These are phyloP conservation scores for Pseudozyma tsukubaensis DNA, from an alignment of 1,284 basidiomycete species.

Conservation along the genomic window DNA sequence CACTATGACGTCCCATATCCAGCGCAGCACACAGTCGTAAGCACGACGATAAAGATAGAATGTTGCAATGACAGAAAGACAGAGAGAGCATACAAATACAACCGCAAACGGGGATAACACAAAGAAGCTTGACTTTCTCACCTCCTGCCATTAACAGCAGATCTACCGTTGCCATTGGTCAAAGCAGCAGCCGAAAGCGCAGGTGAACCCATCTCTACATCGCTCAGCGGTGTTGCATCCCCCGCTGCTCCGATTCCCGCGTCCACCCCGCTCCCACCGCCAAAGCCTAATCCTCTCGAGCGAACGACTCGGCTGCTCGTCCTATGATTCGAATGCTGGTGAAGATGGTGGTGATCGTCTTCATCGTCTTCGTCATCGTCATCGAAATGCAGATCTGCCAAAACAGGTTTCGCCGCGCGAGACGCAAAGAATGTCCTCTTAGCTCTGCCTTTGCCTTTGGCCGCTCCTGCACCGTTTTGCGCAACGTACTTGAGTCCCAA, in stretches of 20 bases:
- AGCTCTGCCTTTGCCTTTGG: constrained; percentile 37
- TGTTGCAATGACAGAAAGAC: too few relatives aligned
- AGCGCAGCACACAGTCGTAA: background rate
- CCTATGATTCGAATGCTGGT: constrained; percentile 5
- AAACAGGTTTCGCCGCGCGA: constrained; percentile 44
- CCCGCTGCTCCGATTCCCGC: constrained; percentile 11
- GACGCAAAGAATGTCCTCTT: constrained; percentile 55
- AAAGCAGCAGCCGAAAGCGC: constrained; percentile 22
- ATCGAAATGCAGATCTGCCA: constrained; percentile 38
- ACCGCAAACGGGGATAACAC: background rate
- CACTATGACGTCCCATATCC: background rate
- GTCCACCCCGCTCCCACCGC: background rate
- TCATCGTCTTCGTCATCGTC: constrained; percentile 29
- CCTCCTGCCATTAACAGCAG: constrained; percentile 17
- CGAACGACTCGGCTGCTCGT: constrained; percentile 5
- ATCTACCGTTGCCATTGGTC: constrained; percentile 15
- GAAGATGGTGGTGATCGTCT: constrained; percentile 16
- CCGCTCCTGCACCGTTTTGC: constrained; percentile 38
- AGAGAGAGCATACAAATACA: constrained; percentile 34
- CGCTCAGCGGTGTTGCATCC: constrained; percentile 39
- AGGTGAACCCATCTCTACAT: constrained; percentile 45
- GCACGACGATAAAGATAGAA: background rate
- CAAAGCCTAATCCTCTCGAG: constrained; percentile 7
- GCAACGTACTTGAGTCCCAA: constrained; percentile 38
- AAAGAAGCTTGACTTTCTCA: constrained; percentile 1